Base-by-base conservation (phyloP, 148 eudicot species). In the Salicornia ramosissima region DNA sequence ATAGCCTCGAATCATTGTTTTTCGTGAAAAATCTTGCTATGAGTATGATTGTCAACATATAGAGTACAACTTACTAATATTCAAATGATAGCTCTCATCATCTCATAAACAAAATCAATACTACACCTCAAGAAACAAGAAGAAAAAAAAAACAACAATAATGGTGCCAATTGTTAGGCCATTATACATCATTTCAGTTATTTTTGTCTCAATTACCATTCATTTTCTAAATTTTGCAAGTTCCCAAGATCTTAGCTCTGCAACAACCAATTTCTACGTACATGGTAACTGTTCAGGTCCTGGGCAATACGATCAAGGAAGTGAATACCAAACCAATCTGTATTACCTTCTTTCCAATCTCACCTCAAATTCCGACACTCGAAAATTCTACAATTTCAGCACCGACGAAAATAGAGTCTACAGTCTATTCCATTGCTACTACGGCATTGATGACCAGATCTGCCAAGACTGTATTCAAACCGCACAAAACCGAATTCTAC, bases 361-460 rank as follows among this genome's bases (percentile, higher is more conserved):
- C 67, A 49, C 71, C 71, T 46, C 75, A 13, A 71, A 71, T 14
- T 59, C 80, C 11, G 19, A 10, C 53, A 58, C 53, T 25, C 24
- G 40, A 34, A 66, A 71, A 43, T 77, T 77, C 33, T n/a, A 65
- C 11, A 71, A 77, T 39, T 65, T 50, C 33, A 77, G 67, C 22
- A 22, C 31, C 1, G 75, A 71, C 8, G 58, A 33, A 40, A 49
- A 66, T 55, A 77, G 10, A 50, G 50, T 71, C 25, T 66, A 77
- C 1, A 75, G 80, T n/a, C 80, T 71, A 56, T 77, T 47, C 53
- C 71, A 65, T 10, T 77, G 80, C 51, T 16, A 71, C 65, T 39
- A 29, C 14, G 22, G 36, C 45, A 21, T 56, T 24, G 56, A 46
- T 40, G 47, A 58, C 49, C 61, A 77, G 65, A 18, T 66, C 6